Percentiles rank a stretch among this genome's conserved stretches.
phyloP scores from a whole-genome alignment of 345 rosid species.

The Excoecaria agallocha region DNA sequence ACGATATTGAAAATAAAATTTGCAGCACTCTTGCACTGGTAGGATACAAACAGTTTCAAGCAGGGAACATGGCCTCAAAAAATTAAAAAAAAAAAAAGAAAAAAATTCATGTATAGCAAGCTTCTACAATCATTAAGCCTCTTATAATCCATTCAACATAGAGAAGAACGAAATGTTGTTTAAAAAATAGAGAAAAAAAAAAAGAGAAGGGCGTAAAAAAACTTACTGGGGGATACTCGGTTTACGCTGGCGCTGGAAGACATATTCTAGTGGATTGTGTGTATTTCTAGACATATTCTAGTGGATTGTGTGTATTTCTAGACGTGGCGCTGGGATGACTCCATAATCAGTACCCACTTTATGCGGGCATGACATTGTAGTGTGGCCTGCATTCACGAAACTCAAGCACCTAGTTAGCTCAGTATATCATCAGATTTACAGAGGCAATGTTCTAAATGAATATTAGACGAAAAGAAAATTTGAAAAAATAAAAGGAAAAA shows the following conservation, averaged over 20 bases:
- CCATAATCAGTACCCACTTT: constrained; percentile 66
- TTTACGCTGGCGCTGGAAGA: constrained; percentile 74
- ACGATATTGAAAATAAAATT: neutral
- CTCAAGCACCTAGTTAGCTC: neutral
- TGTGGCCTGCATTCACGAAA: constrained; percentile 57
- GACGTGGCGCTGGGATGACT: constrained; percentile 53
- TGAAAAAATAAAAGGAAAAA: neutral
- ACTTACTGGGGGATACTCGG: constrained; percentile 51
- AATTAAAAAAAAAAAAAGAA: neutral
- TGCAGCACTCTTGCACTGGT: neutral
- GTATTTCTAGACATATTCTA: constrained; percentile 66
- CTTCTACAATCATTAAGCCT: neutral
- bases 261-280: constrained; percentile 54
- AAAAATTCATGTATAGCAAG: neutral
- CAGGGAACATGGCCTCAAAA: neutral
- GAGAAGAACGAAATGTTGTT: neutral
- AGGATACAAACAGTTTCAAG: neutral
- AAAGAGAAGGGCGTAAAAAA: neutral
- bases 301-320: constrained; percentile 49
- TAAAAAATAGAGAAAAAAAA: neutral
- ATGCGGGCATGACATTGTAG: constrained; percentile 84
- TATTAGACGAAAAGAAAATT: neutral
- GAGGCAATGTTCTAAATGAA: neutral
- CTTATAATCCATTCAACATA: neutral
- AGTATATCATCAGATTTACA: neutral